Base-by-base conservation (phyloP, 768 basidiomycete genomes). In the Amanita jacksonii region DNA sequence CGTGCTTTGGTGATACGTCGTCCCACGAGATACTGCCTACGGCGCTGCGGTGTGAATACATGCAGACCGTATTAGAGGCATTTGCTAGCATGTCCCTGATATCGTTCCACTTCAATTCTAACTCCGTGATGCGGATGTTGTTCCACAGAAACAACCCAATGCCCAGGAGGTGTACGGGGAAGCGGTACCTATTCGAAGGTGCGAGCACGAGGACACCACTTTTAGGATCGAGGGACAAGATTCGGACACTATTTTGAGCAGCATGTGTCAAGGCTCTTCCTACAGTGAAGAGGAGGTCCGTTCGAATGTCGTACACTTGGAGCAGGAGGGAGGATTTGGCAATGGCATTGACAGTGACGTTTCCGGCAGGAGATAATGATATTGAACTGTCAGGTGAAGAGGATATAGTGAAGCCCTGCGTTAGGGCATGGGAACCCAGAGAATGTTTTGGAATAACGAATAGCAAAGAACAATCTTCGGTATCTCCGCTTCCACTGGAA, bases 371-470 rank as follows among this genome's bases (percentile, higher is more conserved):
- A 8, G 13, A 16, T 25, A 47, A 22, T 24, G 35, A 28, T 13
- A 51, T 28, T 25, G 40, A 34, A 9, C 23, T 28, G 22, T 31
- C 38, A 22, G 20, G 12, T 6, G 42, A 45, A 12, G 50, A 40
- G 19, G 20, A 49, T 25, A 41, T 8, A 15, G 25, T 34, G 35
- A 44, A 48, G 3, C 32, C 44, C 5, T 51, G 47, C n/a, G 41
- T 18, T 9, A 43, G 24, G 32, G 35, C 19, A 13, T 35, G 35
- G 6, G 43, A 41, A 32, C 37, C 25, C 12, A 46, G 18, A 1
- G 30, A 40, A n/a, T 12, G 18, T 20, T 31, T 38, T 7, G 52
- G 50, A 37, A 53, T 23, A 19, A 47, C 13, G 30, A 41, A 41
- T 18, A 45, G 13, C 22, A 45, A 18, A 4, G 44, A 45, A 20